Conservation (phyloP, 441 rosid genomes). For the California macrophylla region DNA sequence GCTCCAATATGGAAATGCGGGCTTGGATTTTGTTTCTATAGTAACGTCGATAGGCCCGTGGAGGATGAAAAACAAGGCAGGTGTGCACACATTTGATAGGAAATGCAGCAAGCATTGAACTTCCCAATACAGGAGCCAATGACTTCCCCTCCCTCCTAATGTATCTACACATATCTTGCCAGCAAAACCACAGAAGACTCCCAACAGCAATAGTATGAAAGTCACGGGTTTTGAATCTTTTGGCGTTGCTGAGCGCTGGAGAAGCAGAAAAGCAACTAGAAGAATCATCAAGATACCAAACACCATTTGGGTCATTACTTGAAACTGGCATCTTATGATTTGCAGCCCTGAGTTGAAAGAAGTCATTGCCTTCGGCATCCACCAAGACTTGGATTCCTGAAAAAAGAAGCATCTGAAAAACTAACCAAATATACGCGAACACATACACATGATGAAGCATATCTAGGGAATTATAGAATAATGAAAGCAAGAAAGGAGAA, state of each 20-base stretch:
- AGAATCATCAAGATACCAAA: constrained; percentile 61
- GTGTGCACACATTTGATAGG: constrained; percentile 33
- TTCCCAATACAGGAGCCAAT: constrained; percentile 73
- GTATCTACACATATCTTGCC: constrained; percentile 80
- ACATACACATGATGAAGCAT: not conserved
- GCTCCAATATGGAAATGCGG: constrained; percentile 49
- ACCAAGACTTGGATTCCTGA: constrained; percentile 58
- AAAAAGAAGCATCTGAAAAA: not conserved
- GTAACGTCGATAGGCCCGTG: constrained; percentile 40
- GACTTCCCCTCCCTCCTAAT: constrained; percentile 59
- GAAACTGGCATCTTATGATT: constrained; percentile 43
- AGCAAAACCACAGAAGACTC: constrained; percentile 51
- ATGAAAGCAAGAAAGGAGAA: constrained; percentile 6
- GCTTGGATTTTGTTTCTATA: constrained; percentile 18
- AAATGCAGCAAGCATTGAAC: constrained; percentile 55
- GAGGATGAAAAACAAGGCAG: constrained; percentile 36
- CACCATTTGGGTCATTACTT: constrained; percentile 46
- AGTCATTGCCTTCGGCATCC: constrained; percentile 49
- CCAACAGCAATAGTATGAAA: constrained; percentile 53
- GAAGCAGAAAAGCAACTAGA: constrained; percentile 39
- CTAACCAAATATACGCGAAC: not conserved
- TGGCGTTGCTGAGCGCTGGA: constrained; percentile 47
- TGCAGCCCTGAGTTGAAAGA: constrained; percentile 42
- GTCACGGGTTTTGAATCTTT: constrained; percentile 67
- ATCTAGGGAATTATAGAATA: not conserved